phyloP scores from a whole-genome alignment of 371 early-diverging fungal species.

The Funneliformis caledonium region DNA sequence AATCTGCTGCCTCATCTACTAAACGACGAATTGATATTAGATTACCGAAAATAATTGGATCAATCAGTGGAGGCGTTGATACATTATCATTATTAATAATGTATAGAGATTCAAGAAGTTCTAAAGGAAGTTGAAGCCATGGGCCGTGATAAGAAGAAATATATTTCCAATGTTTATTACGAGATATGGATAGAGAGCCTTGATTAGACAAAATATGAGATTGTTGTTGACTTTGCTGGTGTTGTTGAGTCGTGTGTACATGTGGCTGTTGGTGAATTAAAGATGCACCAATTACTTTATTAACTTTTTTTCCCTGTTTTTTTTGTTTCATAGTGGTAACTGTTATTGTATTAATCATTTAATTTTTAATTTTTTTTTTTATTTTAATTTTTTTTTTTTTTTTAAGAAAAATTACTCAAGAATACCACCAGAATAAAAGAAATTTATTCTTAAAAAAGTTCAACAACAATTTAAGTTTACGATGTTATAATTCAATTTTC shows the following conservation, averaged over 20 bases:
- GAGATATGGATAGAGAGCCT: conserved; percentile 32
- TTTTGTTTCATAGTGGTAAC: conserved; percentile 14
- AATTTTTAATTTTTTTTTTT: background rate
- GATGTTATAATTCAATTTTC: background rate
- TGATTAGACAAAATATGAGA: conserved; percentile 1
- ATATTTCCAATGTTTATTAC: conserved; percentile 38
- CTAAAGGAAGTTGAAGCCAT: conserved; percentile 38
- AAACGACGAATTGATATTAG: conserved; percentile 36
- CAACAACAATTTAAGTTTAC: too few relatives aligned
- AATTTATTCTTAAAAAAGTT: too few relatives aligned
- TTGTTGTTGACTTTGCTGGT: conserved; percentile 1
- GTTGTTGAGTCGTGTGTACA: background rate
- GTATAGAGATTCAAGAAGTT: conserved; percentile 30
- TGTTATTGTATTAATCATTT: conserved; percentile 26
- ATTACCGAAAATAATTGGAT: conserved; percentile 37
- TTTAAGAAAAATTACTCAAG: background rate
- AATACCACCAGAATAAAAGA: too few relatives aligned
- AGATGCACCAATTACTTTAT: background rate
- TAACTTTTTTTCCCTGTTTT: conserved; percentile 25
- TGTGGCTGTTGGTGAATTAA: background rate
- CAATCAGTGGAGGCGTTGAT: conserved; percentile 22
- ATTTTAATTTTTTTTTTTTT: background rate
- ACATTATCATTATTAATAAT: conserved; percentile 32
- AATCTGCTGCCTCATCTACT: conserved; percentile 37
- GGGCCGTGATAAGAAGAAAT: conserved; percentile 37